A percentile compares a stretch with the other conserved stretches of the same genome.
phyloP scores from a whole-genome alignment of 306 rosid genomes.

The Leucaena leucocephala region DNA sequence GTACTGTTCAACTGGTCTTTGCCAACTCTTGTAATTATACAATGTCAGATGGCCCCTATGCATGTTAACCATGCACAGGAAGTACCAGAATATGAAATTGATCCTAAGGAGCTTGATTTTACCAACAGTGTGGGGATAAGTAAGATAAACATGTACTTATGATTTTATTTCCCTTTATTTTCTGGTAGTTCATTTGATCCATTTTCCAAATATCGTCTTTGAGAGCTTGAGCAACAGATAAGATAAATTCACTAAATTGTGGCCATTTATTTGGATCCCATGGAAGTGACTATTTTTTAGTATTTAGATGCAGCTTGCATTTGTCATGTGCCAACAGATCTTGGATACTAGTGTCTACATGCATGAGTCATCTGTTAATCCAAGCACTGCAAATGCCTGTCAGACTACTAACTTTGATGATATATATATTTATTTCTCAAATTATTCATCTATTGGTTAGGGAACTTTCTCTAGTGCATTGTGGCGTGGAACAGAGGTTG shows the following conservation, averaged over 20 bases:
- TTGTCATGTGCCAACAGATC: background rate
- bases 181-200: background rate
- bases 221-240: conserved; percentile 13
- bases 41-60: conserved; percentile 80
- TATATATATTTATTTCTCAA: conserved; percentile 25
- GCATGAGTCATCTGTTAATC: conserved; percentile 13
- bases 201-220: conserved; percentile 17
- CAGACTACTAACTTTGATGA: background rate
- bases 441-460: conserved; percentile 45
- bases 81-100: conserved; percentile 92
- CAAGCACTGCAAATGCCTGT: background rate
- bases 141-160: conserved; percentile 51
- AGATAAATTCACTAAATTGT: conserved; percentile 9
- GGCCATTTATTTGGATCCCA: conserved; percentile 19
- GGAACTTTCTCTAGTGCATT: conserved; percentile 84
- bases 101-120: conserved; percentile 89
- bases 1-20: conserved; percentile 22
- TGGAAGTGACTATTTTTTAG: conserved; percentile 18
- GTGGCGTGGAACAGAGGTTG: conserved; percentile 96
- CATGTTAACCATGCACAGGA: conserved; percentile 78
- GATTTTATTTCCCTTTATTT: background rate
- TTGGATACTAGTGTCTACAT: background rate
- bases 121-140: conserved; percentile 73
- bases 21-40: conserved; percentile 32
- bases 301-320: conserved; percentile 10